Percentiles rank a stretch among this genome's conserved stretches.
Evolutionary conservation across 2,329 filamentous ascomycete genomes (phyloP).

Genomic region (Botrytis cinerea): DNA sequence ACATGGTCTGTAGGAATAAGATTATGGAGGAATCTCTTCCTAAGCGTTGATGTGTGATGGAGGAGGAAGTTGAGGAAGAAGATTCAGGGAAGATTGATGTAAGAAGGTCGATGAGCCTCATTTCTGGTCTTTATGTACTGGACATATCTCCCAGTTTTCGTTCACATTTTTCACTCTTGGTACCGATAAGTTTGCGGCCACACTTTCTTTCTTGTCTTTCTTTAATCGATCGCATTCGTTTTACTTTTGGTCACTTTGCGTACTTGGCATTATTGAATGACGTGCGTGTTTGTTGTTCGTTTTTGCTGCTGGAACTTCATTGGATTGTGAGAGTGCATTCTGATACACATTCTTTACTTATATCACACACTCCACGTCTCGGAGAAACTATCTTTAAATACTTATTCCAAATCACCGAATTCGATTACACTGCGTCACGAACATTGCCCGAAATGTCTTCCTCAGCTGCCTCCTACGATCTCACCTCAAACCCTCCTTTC

Average conservation of each 20-base stretch:
- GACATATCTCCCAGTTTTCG: neutral
- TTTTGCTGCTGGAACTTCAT: neutral
- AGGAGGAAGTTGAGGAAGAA: neutral
- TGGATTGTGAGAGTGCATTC: neutral
- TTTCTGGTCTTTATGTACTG: neutral
- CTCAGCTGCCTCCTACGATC: neutral
- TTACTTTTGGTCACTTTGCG: neutral
- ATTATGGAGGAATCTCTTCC: neutral
- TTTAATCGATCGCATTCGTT: slow-evolving; percentile 1
- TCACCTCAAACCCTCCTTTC: neutral
- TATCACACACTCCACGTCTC: neutral
- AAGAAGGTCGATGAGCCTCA: slow-evolving; percentile 1
- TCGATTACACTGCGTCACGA: neutral
- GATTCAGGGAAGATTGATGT: neutral
- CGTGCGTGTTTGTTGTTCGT: neutral
- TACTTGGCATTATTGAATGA: neutral
- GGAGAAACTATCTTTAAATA: neutral
- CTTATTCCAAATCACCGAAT: neutral
- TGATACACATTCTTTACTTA: slow-evolving; percentile 9
- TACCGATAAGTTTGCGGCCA: neutral
- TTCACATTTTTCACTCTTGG: neutral
- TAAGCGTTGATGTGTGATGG: neutral
- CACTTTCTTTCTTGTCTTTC: neutral
- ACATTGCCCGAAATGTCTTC: neutral
- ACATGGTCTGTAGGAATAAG: slow-evolving; percentile 12